Conservation (phyloP, 1,284 basidiomycete species). For the Rhodotorula sp. region DNA sequence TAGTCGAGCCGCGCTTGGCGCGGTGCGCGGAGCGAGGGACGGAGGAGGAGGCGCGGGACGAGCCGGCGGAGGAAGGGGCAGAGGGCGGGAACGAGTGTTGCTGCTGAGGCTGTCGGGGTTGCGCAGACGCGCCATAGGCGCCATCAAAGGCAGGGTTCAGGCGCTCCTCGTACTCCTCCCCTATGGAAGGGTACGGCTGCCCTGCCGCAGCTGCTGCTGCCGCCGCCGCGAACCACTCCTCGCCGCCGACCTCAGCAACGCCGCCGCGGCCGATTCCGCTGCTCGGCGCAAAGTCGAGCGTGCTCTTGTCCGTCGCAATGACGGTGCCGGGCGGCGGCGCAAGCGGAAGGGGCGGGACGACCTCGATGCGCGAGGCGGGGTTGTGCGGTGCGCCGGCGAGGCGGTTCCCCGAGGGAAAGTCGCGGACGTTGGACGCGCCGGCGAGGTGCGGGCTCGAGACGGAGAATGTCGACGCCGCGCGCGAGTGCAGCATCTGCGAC, state of each 20-base stretch:
- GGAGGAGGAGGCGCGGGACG: slow-evolving; percentile 3
- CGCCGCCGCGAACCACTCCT: neutral
- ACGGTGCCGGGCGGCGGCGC: slow-evolving; percentile 42
- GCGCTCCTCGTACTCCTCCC: neutral
- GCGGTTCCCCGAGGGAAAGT: slow-evolving; percentile 28
- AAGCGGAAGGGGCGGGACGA: slow-evolving; percentile 43
- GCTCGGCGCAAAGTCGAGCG: slow-evolving; percentile 41
- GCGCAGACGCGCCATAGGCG: neutral
- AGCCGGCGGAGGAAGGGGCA: neutral
- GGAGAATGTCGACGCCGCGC: slow-evolving; percentile 24
- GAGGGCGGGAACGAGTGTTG: slow-evolving; percentile 18
- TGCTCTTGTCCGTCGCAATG: slow-evolving; percentile 41
- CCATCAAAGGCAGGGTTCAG: slow-evolving; percentile 11
- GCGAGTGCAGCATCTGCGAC: slow-evolving; percentile 14
- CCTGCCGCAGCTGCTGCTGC: neutral
- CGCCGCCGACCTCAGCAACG: neutral
- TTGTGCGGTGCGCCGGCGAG: slow-evolving; percentile 43
- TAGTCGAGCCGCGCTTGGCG: neutral
- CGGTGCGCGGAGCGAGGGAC: neutral
- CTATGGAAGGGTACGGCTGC: neutral
- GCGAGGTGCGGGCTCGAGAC: slow-evolving; percentile 5
- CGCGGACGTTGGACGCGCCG: neutral
- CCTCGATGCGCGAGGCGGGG: slow-evolving; percentile 44
- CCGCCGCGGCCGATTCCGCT: slow-evolving; percentile 31
- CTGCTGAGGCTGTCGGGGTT: neutral